Conservation (phyloP, 192 early-diverging fungal species). For the Linnemannia hyalina region DNA sequence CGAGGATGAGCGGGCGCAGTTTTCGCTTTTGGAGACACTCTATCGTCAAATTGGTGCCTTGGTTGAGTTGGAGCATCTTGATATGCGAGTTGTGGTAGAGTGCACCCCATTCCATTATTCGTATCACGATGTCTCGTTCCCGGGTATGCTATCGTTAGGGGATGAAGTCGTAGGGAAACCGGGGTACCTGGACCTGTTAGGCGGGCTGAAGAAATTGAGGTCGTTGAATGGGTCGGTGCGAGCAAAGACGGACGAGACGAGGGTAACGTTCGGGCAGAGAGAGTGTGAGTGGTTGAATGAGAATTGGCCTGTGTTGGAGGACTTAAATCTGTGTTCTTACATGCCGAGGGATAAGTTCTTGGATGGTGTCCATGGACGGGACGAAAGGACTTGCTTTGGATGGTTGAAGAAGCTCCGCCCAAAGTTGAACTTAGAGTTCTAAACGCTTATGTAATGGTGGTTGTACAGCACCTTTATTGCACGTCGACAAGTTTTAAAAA, state of each 20-base stretch:
- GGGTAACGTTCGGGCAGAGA: not conserved
- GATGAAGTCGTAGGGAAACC: not conserved
- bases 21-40: not conserved
- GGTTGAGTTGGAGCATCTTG: not conserved
- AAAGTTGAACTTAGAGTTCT: not conserved
- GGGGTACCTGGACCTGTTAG: not conserved
- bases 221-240: conserved; percentile 1
- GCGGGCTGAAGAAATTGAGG: not conserved
- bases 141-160: not conserved
- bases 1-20: not conserved
- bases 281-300: not conserved
- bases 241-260: not conserved
- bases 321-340: not conserved
- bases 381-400: not conserved
- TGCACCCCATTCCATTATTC: not conserved
- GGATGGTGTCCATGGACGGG: not conserved
- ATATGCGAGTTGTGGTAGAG: not conserved
- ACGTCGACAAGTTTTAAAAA: too few relatives aligned
- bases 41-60: not conserved
- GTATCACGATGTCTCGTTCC: not conserved
- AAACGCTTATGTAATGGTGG: not conserved
- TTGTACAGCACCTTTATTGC: not conserved
- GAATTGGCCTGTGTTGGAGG: not conserved
- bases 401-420: not conserved
- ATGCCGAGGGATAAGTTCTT: not conserved